phyloP scores from a whole-genome alignment of 306 rosid species.

The Luffa aegyptiaca region DNA sequence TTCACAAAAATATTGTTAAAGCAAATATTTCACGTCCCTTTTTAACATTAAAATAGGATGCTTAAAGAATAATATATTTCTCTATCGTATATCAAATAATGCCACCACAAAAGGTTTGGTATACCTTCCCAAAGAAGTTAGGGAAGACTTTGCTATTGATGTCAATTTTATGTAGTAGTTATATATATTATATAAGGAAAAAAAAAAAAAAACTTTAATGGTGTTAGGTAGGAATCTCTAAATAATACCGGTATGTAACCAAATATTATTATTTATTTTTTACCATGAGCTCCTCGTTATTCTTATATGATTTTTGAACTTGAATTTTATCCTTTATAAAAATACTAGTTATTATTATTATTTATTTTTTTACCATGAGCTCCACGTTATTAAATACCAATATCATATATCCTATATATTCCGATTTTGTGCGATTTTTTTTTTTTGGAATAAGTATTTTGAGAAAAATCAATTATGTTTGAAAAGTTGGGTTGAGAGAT shows the following conservation, averaged over 20 bases:
- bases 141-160: neutral
- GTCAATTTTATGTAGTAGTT: no score
- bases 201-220: no score
- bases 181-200: no score
- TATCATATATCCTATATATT: no score
- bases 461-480: neutral
- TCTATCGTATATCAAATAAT: neutral
- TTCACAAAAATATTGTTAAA: neutral
- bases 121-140: neutral
- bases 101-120: neutral
- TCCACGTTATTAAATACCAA: no score
- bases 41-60: neutral
- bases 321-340: neutral
- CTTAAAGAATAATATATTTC: neutral
- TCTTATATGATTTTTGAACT: no score
- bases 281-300: no score
- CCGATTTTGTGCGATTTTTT: neutral
- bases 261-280: no score
- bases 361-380: neutral
- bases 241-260: no score
- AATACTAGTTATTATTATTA: no score
- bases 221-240: no score
- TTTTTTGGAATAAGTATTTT: neutral
- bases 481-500: neutral
- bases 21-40: neutral